These are phyloP conservation scores for Mallotus japonicus DNA, from an alignment of 441 rosid species.

Conservation along the genomic window DNA sequence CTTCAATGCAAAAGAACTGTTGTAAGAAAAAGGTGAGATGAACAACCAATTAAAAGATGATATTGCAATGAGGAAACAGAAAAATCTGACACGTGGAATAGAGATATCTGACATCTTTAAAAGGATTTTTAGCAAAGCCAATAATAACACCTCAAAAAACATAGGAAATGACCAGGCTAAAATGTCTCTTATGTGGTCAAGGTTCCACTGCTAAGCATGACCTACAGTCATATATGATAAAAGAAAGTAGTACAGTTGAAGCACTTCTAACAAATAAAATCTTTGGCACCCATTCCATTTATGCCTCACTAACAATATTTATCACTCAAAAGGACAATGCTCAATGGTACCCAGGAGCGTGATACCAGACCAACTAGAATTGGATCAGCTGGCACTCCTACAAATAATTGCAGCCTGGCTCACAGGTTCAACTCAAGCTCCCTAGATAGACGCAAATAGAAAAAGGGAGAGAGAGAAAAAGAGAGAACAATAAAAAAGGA, in stretches of 20 bases:
- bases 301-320: too few relatives aligned
- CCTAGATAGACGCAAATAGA: too few relatives aligned
- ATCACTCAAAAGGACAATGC: too few relatives aligned
- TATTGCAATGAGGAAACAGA: not conserved
- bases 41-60: conserved; percentile 16
- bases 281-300: too few relatives aligned
- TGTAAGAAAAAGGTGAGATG: conserved; percentile 27
- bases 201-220: not conserved
- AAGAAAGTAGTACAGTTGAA: not conserved
- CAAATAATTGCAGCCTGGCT: too few relatives aligned
- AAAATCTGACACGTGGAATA: not conserved
- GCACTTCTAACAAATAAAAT: too few relatives aligned
- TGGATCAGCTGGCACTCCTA: too few relatives aligned
- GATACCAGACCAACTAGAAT: too few relatives aligned
- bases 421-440: too few relatives aligned
- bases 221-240: not conserved
- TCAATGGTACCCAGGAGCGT: too few relatives aligned
- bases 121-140: not conserved
- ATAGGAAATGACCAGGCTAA: not conserved
- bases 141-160: not conserved
- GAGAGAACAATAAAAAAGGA: too few relatives aligned
- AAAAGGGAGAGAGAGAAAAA: too few relatives aligned
- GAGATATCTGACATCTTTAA: not conserved
- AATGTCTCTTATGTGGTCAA: not conserved
- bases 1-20: conserved; percentile 49